Base-by-base conservation (phyloP, 345 rosid genomes). In the Citrus maxima region DNA sequence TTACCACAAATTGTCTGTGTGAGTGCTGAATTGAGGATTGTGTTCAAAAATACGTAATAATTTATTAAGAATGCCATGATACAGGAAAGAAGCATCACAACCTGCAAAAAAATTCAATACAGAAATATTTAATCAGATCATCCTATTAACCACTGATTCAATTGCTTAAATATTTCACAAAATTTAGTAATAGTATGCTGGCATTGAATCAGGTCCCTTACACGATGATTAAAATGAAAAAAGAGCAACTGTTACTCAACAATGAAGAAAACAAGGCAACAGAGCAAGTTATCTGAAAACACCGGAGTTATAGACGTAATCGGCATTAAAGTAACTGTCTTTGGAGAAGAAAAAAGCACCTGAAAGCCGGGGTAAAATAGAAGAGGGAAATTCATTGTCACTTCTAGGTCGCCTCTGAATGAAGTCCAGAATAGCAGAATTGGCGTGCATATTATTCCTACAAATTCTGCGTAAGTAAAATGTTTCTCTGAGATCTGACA, bases 1-100 rank as follows among this genome's bases (percentile, higher is more conserved):
- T 93, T 93, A 42, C 97, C 97, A 37, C 88, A 91, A 51, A 91
- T 88, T 73, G 93, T 88, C 88, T 93, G 91, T 19, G 94, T 85
- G 38, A 90, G 88, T 5, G 91, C 93, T 70, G 95, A 93, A 82
- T 93, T 93, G 63, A 91, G 89, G 74, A 89, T 87, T 67, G 94
- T 93, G 78, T 93, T 93, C 79, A 91, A 83, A 76, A 91, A 87
- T 67, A 90, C 91, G 6, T 49, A 82, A 85, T 91, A 93, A 58
- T 90, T 88, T 83, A 91, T 88, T 75, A 85, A 80, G 87, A 91
- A 91, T 70, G 95, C 97, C 88, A 90, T 79, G 64, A 85, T 32
- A 78, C 95, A 90, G 74, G 95, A 92, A 61, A 87, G 78, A 73
- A 89, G 77, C 79, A 92, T 81, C 81, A 92, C 91, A 73, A 78